Conservation (phyloP, 2,329 filamentous ascomycete genomes). For the Orbilia blumenaviensis region DNA sequence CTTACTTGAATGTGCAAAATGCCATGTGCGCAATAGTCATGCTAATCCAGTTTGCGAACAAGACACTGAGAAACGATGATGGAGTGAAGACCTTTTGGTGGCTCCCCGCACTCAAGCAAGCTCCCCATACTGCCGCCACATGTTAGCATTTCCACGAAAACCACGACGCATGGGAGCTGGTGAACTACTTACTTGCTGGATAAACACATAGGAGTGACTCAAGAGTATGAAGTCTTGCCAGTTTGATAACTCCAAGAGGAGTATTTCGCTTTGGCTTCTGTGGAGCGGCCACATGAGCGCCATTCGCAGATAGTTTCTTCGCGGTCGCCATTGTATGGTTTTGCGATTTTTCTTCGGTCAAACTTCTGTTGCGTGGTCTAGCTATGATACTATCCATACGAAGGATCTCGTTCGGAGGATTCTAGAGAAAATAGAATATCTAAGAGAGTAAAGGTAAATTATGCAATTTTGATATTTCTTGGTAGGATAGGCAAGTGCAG, state of each 20-base stretch:
- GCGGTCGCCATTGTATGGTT: not conserved
- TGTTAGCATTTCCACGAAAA: not conserved
- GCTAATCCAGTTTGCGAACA: slow-evolving; percentile 25
- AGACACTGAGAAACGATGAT: not conserved
- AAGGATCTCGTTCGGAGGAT: not conserved
- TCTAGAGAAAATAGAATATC: slow-evolving; percentile 8
- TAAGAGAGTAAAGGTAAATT: not conserved
- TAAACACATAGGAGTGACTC: slow-evolving; percentile 28
- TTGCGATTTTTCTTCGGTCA: not conserved
- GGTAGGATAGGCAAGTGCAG: not conserved
- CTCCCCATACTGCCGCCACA: not conserved
- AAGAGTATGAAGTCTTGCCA: slow-evolving; percentile 25
- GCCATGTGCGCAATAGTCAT: slow-evolving; percentile 27
- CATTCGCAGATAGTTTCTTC: not conserved
- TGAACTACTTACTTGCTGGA: slow-evolving; percentile 14
- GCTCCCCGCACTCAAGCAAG: slow-evolving; percentile 1
- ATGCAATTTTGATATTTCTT: not conserved
- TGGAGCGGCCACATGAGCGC: not conserved
- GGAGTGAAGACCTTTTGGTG: not conserved
- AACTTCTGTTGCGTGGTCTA: slow-evolving; percentile 4
- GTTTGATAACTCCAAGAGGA: slow-evolving; percentile 18
- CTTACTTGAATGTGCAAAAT: slow-evolving; percentile 34
- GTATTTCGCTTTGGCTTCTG: slow-evolving; percentile 9
- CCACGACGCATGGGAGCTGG: not conserved
- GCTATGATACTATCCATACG: slow-evolving; percentile 8